Conservation (phyloP, 345 rosid genomes). For the Passiflora organensis region DNA sequence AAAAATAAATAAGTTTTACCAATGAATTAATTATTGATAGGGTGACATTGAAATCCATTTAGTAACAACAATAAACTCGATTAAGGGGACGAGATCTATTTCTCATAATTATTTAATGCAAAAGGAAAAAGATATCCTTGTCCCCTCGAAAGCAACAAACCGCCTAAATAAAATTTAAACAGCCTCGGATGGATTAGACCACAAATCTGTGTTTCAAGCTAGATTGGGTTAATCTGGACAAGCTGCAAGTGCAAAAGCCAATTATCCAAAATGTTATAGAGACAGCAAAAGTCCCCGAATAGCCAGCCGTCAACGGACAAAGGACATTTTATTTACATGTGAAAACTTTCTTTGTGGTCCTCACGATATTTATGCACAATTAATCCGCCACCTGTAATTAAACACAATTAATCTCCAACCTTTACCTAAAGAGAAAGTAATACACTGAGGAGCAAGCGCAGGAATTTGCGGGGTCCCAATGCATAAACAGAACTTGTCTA, state of each 20-base stretch:
- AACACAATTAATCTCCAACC: background rate
- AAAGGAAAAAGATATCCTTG: background rate
- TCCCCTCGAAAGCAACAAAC: conserved; percentile 9
- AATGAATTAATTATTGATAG: no score
- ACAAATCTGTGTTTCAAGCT: background rate
- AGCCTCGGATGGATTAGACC: background rate
- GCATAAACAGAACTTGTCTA: conserved; percentile 12
- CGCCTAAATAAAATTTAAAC: no score
- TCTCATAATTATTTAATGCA: background rate
- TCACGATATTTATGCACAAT: background rate
- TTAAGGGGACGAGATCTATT: conserved; percentile 1
- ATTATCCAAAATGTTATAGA: no score
- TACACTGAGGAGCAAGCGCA: background rate
- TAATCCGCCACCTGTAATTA: background rate
- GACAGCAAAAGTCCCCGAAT: no score
- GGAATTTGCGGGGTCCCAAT: conserved; percentile 18
- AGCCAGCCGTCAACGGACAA: no score
- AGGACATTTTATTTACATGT: no score
- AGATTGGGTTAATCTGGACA: background rate
- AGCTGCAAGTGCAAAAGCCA: no score
- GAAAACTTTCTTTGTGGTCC: background rate
- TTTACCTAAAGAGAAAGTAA: background rate
- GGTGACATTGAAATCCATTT: no score
- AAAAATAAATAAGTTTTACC: no score
- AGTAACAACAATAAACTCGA: no score